Base-by-base conservation (phyloP, 148 eudicot genomes). In the Dianthus caryophyllus region DNA sequence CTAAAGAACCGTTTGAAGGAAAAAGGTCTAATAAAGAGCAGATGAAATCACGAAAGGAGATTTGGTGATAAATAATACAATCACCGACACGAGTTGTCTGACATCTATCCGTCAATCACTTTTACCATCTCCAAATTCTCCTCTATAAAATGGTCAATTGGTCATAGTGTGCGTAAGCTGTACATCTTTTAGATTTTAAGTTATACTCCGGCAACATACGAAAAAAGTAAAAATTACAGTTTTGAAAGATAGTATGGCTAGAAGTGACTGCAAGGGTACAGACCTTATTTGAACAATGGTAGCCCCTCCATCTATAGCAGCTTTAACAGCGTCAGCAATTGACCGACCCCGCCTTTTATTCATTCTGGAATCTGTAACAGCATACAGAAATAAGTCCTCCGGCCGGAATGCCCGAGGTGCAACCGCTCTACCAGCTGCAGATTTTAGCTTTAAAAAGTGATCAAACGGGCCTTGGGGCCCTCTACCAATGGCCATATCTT, bases 331-430 rank as follows among this genome's bases (percentile, higher is more conserved):
- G 81, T 85, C 89, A 18, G 74, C 68, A 12, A 87, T 85, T 55
- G 96, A 82, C 72, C 84, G 96, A 20, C 89, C 91, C 98, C 98
- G 89, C 65, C 83, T 85, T 62, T 77, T 72, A 67, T 87, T 92
- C 98, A 92, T 92, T 74, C 89, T 78, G n/a, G 96, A 87, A 80
- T 92, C 98, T n/a, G 98, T 89, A 57, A 93, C 95, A 70, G 98
- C 98, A 76, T 89, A 93, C 27, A 93, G 78, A 68, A 89, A 84
- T 70, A 93, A 85, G 70, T 81, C 83, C 60, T 72, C 67, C 39
- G 95, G 95, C 66, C 71, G 71, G 73, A 93, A 89, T 29, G 67
- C 58, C 33, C 55, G 79, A 20, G 48, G 84, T 56, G 74, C 66
- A 62, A 65, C 47, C 53, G 77, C 61, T 55, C 69, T 75, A 29